These are phyloP conservation scores for Hapsidospora chrysogenum DNA, from an alignment of 495 filamentous ascomycete species.

Conservation along the genomic window DNA sequence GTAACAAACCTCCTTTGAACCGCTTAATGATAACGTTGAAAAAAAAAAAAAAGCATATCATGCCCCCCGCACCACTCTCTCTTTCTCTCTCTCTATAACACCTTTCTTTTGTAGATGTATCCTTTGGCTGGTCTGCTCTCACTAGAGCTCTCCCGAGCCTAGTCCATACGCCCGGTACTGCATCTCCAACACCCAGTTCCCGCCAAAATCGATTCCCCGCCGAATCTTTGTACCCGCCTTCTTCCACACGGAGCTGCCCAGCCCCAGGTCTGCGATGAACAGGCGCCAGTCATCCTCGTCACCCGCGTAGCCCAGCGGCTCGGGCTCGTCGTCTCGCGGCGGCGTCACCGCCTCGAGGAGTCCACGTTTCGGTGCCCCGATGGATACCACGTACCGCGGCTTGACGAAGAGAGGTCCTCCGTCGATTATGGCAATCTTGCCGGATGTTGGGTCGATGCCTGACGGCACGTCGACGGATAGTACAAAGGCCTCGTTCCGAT, in stretches of 20 bases:
- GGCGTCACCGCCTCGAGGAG: slow-evolving; percentile 51
- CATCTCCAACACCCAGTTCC: slow-evolving; percentile 62
- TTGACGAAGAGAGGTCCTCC: slow-evolving; percentile 56
- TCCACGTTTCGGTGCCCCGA: slow-evolving; percentile 74
- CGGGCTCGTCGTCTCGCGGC: slow-evolving; percentile 30
- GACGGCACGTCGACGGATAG: slow-evolving; percentile 77
- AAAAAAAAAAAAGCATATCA: too few species aligned
- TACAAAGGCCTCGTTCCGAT: slow-evolving; percentile 58
- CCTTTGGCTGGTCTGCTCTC: not conserved
- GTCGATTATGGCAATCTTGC: slow-evolving; percentile 40
- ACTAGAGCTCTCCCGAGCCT: slow-evolving; percentile 7
- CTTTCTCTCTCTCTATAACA: too few species aligned
- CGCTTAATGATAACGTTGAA: too few species aligned
- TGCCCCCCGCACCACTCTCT: too few species aligned
- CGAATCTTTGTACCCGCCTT: slow-evolving; percentile 66
- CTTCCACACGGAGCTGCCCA: slow-evolving; percentile 67
- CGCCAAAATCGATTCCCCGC: slow-evolving; percentile 71
- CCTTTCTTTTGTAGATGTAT: not conserved
- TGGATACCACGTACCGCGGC: slow-evolving; percentile 58
- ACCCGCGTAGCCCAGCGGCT: slow-evolving; percentile 4
- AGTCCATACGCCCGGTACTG: slow-evolving; percentile 21
- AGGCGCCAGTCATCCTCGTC: slow-evolving; percentile 44
- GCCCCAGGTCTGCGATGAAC: slow-evolving; percentile 71
- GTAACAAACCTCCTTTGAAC: too few species aligned
- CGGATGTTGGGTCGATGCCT: slow-evolving; percentile 65